Percentiles rank a stretch among this genome's conserved stretches.
Conservation (phyloP, 176 grass and related monocot species). For the Ensete ventricosum region DNA sequence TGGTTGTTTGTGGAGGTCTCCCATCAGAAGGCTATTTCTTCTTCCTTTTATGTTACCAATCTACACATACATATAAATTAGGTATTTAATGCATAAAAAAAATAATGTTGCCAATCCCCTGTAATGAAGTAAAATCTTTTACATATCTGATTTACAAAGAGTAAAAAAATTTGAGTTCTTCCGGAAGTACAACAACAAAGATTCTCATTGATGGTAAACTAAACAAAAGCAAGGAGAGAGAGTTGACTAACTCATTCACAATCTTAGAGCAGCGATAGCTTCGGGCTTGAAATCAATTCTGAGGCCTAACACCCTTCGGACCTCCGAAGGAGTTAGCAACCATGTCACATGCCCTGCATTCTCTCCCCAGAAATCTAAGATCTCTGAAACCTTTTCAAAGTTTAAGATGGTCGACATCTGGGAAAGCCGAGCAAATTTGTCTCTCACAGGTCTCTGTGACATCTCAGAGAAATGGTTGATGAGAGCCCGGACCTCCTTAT, state of each 20-base stretch:
- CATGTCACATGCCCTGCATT: conserved; percentile 93
- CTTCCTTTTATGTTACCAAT: too few relatives aligned
- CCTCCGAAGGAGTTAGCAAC: conserved; percentile 85
- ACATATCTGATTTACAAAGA: not conserved
- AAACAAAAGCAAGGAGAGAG: not conserved
- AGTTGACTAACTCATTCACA: conserved; percentile 27
- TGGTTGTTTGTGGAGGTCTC: too few relatives aligned
- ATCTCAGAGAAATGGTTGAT: conserved; percentile 97
- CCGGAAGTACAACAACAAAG: not conserved
- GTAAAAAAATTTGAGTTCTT: not conserved
- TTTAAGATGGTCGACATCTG: conserved; percentile 92
- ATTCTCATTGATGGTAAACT: not conserved
- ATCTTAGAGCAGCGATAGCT: conserved; percentile 78
- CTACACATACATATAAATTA: too few relatives aligned
- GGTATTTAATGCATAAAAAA: not conserved
- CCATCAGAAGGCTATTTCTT: too few relatives aligned
- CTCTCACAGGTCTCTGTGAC: conserved; percentile 73
- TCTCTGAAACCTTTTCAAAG: conserved; percentile 84
- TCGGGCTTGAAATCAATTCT: conserved; percentile 84
- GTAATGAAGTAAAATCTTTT: not conserved
- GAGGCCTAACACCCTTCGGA: conserved; percentile 72
- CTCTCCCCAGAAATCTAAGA: conserved; percentile 95
- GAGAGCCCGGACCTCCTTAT: conserved; percentile 74
- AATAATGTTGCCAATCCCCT: not conserved
- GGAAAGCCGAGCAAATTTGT: conserved; percentile 86